Percentiles rank a stretch among this genome's conserved stretches.
phyloP scores from a whole-genome alignment of 768 basidiomycete species.

The Rhodotorula kratochvilovae region DNA sequence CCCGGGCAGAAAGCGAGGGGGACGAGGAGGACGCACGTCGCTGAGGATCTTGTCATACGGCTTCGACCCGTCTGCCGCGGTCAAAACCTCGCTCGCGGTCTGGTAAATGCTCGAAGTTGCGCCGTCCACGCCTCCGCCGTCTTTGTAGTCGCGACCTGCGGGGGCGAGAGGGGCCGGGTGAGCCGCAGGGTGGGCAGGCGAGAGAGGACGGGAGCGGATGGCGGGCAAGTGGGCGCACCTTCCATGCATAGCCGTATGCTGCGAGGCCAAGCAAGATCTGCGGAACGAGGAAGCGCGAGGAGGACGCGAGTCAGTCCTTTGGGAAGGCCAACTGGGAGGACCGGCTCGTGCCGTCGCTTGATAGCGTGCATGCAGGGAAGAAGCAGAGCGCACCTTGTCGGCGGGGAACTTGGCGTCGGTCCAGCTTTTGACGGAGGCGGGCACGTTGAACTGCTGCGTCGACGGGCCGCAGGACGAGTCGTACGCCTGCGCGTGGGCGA shows the following conservation, averaged over 20 bases:
- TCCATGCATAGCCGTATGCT: slow-evolving; percentile 18
- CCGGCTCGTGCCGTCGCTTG: too few species aligned
- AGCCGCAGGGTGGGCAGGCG: too few species aligned
- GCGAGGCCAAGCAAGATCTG: slow-evolving; percentile 26
- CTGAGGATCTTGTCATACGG: background rate
- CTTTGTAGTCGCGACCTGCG: slow-evolving; percentile 17
- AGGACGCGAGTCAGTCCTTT: background rate
- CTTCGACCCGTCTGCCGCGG: background rate
- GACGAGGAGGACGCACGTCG: slow-evolving; percentile 1
- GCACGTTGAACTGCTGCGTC: background rate
- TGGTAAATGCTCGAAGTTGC: background rate
- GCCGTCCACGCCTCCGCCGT: slow-evolving; percentile 11
- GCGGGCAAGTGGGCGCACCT: background rate
- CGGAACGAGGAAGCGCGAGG: background rate
- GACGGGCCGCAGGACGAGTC: background rate
- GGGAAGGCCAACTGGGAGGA: too few species aligned
- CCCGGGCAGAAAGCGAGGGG: background rate
- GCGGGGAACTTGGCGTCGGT: slow-evolving; percentile 31
- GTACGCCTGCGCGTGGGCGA: background rate
- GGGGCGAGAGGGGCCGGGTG: too few species aligned
- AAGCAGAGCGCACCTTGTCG: slow-evolving; percentile 3
- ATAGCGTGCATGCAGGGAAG: too few species aligned
- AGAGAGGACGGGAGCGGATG: too few species aligned
- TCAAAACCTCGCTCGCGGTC: background rate
- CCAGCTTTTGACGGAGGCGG: slow-evolving; percentile 11